These are phyloP conservation scores for Ustilago sp. DNA, from an alignment of 1,284 basidiomycete species.

Conservation along the genomic window DNA sequence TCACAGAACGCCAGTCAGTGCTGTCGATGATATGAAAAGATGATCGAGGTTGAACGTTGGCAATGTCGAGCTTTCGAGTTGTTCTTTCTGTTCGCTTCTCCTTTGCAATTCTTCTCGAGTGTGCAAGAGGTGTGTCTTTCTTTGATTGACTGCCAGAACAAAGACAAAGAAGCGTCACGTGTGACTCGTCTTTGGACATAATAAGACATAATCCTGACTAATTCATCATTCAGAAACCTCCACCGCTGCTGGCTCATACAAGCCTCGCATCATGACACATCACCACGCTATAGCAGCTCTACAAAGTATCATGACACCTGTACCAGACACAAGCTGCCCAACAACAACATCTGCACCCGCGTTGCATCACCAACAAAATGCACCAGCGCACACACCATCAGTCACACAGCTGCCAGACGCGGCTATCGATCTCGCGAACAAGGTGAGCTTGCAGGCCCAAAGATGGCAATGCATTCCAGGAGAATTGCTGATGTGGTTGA, in stretches of 20 bases:
- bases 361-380: constrained; percentile 10
- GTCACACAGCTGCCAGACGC: constrained; percentile 37
- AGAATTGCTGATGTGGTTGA: background rate
- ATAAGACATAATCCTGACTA: constrained; percentile 20
- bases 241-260: constrained; percentile 19
- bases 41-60: constrained; percentile 2
- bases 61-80: background rate
- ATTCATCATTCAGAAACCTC: background rate
- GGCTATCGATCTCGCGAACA: constrained; percentile 39
- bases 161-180: constrained; percentile 10
- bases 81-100: constrained; percentile 9
- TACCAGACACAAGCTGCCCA: constrained; percentile 7
- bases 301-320: constrained; percentile 14
- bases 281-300: background rate
- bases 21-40: background rate
- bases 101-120: constrained; percentile 11
- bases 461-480: background rate
- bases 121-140: background rate
- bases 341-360: background rate
- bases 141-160: background rate
- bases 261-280: constrained; percentile 22
- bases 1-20: background rate
- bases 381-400: constrained; percentile 8
- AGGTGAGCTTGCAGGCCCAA: constrained; percentile 20
- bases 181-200: constrained; percentile 22